Base-by-base conservation (phyloP, 2,329 filamentous ascomycete genomes). In the Aspergillus texensis region DNA sequence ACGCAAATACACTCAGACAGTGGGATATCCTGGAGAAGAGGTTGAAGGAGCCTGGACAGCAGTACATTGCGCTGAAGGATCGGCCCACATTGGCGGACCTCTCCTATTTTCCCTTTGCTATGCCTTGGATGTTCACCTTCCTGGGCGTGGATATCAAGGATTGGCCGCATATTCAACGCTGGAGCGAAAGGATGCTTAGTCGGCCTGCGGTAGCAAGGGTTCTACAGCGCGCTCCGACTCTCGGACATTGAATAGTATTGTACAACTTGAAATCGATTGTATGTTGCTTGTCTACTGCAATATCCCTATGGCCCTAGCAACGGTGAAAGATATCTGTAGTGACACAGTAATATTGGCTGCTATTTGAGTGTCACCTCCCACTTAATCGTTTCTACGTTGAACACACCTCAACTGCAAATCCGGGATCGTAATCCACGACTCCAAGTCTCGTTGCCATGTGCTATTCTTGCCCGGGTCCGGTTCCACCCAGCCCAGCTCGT, bases 101-200 rank as follows among this genome's bases (percentile, higher is more conserved):
- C 1, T 60, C 61, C 1, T 60, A 63, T 32, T 60, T 63, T 12
- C 57, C 61, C 1, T 63, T 63, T 50, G 57, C 61, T 2, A 63
- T 60, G 57, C 57, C 57, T 6, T 60, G 57, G 61, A 63, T 63
- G 57, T 60, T 60, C 52, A 14, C 28, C 11, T 57, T 60, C 24
- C 50, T 60, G 19, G 57, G 45, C 16, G 57, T 60, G 4, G 32
- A 60, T 21, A 60, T 63, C 26, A n/a, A 60, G 12, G 57, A 63
- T 32, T 63, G 57, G 52, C 61, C 61, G 8, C 10, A 32, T n/a
- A 60, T 63, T 19, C 14, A 60, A 21, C 21, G 12, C 2, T 60
- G 58, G 58, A 46, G 34, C 14, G 32, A 46, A 16, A 28, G 39
- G 6, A 60, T 60, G 58, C 34, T 60, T 21, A n/a, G 26, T 16